Evolutionary conservation across 768 basidiomycete genomes (phyloP).

Genomic region (Macrolepiota albuminosa): DNA sequence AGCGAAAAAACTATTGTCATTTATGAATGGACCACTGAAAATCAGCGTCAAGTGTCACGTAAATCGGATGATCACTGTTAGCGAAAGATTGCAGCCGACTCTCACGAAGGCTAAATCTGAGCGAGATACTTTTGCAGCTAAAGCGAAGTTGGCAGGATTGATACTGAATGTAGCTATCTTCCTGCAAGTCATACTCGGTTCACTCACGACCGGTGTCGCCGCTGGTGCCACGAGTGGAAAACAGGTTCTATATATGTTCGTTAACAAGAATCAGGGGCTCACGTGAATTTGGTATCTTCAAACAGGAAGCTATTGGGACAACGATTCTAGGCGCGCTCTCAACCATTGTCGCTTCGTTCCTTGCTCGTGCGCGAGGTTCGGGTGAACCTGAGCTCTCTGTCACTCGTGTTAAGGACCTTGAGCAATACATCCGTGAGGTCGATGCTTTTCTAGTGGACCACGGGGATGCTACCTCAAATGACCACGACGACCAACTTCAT

Average conservation of each 20-base stretch:
- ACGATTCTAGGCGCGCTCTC: slow-evolving; percentile 47
- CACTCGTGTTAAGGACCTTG: slow-evolving; percentile 53
- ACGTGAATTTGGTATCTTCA: not conserved
- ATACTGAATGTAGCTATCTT: slow-evolving; percentile 48
- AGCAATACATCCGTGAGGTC: slow-evolving; percentile 62
- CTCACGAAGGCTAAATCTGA: slow-evolving; percentile 40
- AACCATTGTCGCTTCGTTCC: slow-evolving; percentile 66
- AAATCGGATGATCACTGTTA: not conserved
- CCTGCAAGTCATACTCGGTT: slow-evolving; percentile 59
- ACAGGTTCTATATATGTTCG: slow-evolving; percentile 25
- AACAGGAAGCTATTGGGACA: slow-evolving; percentile 34
- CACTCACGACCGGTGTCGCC: slow-evolving; percentile 62
- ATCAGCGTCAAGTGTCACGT: not conserved
- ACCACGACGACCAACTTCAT: slow-evolving; percentile 32
- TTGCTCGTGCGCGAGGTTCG: slow-evolving; percentile 66
- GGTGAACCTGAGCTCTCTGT: slow-evolving; percentile 65
- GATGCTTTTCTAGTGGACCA: slow-evolving; percentile 55
- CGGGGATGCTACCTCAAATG: slow-evolving; percentile 35
- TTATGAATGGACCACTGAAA: not conserved
- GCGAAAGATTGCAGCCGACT: slow-evolving; percentile 45
- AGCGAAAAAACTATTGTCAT: not conserved
- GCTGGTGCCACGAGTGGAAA: slow-evolving; percentile 35
- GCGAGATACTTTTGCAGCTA: slow-evolving; percentile 37
- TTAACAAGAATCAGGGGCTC: not conserved
- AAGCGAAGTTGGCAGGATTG: slow-evolving; percentile 37